These are phyloP conservation scores for Citrullus mucosospermus DNA, from an alignment of 306 rosid species.

Conservation along the genomic window DNA sequence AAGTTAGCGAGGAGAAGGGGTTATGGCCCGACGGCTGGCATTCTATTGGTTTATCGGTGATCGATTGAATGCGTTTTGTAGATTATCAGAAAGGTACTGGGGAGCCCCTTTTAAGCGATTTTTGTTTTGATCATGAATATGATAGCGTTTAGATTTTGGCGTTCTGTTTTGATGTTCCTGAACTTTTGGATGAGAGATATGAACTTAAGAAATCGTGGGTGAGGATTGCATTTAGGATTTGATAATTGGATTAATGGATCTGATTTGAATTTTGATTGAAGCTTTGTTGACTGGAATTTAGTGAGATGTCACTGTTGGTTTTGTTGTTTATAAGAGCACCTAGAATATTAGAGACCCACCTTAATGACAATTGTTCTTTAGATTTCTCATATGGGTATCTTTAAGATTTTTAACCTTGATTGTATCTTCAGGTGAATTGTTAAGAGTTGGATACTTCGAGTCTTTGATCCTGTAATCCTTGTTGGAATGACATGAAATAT, in stretches of 20 bases:
- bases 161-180: not conserved
- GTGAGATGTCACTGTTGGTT: not conserved
- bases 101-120: not conserved
- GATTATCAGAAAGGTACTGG: not conserved
- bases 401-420: not conserved
- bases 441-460: not conserved
- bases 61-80: not conserved
- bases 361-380: not conserved
- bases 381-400: not conserved
- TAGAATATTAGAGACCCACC: not conserved
- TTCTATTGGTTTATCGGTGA: not conserved
- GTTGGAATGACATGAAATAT: not conserved
- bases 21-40: not conserved
- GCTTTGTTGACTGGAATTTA: not conserved
- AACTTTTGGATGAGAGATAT: not conserved
- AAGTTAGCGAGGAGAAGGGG: constrained; percentile 3
- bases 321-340: not conserved
- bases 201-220: not conserved
- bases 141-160: not conserved
- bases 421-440: not conserved
- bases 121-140: not conserved
- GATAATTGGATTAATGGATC: not conserved
- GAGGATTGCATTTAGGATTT: not conserved
- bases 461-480: not conserved
- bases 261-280: not conserved